Base-by-base conservation (phyloP, 345 rosid genomes). In the Garcia nutans region DNA sequence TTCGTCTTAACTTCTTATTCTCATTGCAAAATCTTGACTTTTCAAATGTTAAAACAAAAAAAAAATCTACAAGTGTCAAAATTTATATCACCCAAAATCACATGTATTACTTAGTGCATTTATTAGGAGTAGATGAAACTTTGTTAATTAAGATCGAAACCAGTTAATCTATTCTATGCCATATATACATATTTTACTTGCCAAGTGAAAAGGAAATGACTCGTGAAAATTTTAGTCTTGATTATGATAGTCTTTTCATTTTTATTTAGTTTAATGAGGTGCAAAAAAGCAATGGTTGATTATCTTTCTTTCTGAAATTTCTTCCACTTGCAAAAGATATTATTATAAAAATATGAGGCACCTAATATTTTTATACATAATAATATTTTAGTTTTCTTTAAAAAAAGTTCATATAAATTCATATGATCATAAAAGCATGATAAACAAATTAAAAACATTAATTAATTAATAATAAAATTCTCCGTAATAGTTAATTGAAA, bases 131-230 rank as follows among this genome's bases (percentile, higher is more conserved):
- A 33, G 50, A 72, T 23, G 62, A 65, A 44, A 66, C 37, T 60
- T 67, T 71, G n/a, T 19, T 41, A 16, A 23, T 19, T 41, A 16
- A 23, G 12, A 47, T 47, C 13, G 10, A 24, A 41, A 58, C 44
- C 20, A 56, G 70, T 54, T 75, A 58, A 65, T n/a, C 54, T 52
- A n/a, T 9, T 16, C 13, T 16, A 19, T 17, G 33, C 16, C 6
- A 10, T 45, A 8, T 8, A 1, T 23, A 28, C 44, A 22, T 19
- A 22, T 9, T 16, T 17, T 67, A 23, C 16, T 74, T 37, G 42
- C 71, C 76, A 54, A 23, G 7, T 23, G 56, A 57, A 13, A 54
- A 76, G 79, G 75, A 71, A 71, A 78, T 49, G 9, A 31, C 86
- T 28, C 83, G 84, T 75, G 82, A 83, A 56, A 9, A 45, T 68